Percentiles rank a stretch among this genome's conserved stretches.
Conservation (phyloP, 345 rosid genomes). For the Ricinus communis region DNA sequence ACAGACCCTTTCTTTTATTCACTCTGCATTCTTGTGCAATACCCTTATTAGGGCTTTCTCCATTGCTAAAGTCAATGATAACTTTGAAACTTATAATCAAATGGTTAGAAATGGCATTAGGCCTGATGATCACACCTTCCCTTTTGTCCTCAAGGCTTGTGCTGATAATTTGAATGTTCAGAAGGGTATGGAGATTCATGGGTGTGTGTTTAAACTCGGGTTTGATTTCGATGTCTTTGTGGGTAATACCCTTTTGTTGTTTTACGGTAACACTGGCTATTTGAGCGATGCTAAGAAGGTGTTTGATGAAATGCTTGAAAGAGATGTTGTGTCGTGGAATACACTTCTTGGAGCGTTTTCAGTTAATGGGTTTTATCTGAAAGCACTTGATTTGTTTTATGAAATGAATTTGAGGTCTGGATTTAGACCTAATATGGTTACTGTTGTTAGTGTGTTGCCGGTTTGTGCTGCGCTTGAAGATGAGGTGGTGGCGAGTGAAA, state of each 20-base stretch:
- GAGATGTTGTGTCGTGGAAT: slow-evolving; percentile 50
- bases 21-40: slow-evolving; percentile 50
- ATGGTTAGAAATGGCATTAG: slow-evolving; percentile 40
- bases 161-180: slow-evolving; percentile 36
- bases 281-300: slow-evolving; percentile 24
- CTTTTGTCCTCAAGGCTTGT: slow-evolving; percentile 48
- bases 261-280: slow-evolving; percentile 35
- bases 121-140: slow-evolving; percentile 51
- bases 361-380: slow-evolving; percentile 24
- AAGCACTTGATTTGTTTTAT: slow-evolving; percentile 34
- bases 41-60: slow-evolving; percentile 44
- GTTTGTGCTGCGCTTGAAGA: slow-evolving; percentile 20
- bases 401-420: slow-evolving; percentile 33
- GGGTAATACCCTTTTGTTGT: slow-evolving; percentile 42
- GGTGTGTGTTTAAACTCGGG: slow-evolving; percentile 48
- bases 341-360: slow-evolving; percentile 39
- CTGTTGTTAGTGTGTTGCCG: slow-evolving; percentile 32
- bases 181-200: slow-evolving; percentile 67
- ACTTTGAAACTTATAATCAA: slow-evolving; percentile 35
- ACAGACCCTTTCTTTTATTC: slow-evolving; percentile 27
- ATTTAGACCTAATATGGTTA: slow-evolving; percentile 38
- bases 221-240: slow-evolving; percentile 40
- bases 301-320: slow-evolving; percentile 53
- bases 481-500: slow-evolving; percentile 30
- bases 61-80: slow-evolving; percentile 24